Evolutionary conservation across 1,284 basidiomycete genomes (phyloP), one percentile per base, ranked within the genome.

Genomic region (Ceratobasidium sp.): DNA sequence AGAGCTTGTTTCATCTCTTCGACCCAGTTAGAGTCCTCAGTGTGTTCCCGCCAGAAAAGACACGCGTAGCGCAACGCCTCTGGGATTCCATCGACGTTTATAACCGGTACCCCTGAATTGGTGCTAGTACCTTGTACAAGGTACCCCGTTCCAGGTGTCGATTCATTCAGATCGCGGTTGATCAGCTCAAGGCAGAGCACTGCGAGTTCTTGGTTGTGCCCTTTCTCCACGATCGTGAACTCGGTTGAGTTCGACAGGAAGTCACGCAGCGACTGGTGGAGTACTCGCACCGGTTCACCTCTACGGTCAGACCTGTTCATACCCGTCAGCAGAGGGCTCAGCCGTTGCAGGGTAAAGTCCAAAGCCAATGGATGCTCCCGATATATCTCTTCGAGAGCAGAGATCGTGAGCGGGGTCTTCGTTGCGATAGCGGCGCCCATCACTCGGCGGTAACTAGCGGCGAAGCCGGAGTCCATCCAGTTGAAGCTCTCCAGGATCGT

Each of bases 341-440:
- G 54, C 8, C 37, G 3, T 35, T 56, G 68, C 1, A 71, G 68
- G 10, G 31, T 54, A 26, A 45, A 33, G 23, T 60, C 39, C 0
- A 26, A 45, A 0, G 23, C 68, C 11, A 49, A 0, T 4, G 23
- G 2, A 1, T 39, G n/a, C n/a, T n/a, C n/a, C n/a, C n/a, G n/a
- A 35, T 47, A 60, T 33, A 71, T 10, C 7, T 15, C 37, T 6
- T 13, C 47, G 39, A 45, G 23, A 2, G 68, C 56, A 20, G 37
- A 33, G 26, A 71, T 56, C 10, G 54, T 71, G 39, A 71, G 10
- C 17, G 68, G 54, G 0, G 54, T 28, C 26, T 71, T 60, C 23
- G 11, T 71, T 3, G 79, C 80, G n/a, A 81, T 68, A 26, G 81
- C 79, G 15, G 80, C 64, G 15, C 81, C 81, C 73, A 82, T 78